A percentile compares a stretch with the other conserved stretches of the same genome.
phyloP scores from a whole-genome alignment of 352 stramenopile genomes.

The Thalassiosira oceanica region DNA sequence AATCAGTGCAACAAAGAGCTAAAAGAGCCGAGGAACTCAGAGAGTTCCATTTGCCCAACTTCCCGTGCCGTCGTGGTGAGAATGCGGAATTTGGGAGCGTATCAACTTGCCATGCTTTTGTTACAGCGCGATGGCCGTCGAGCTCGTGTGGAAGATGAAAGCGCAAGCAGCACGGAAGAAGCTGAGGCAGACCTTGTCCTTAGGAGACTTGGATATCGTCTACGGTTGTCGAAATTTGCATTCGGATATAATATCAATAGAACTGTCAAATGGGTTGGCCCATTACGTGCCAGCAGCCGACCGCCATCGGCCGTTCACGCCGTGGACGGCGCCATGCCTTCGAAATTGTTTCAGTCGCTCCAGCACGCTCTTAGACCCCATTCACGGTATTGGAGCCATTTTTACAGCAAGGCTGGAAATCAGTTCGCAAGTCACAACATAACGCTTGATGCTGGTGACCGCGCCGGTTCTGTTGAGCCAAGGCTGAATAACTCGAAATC shows the following conservation, averaged over 20 bases:
- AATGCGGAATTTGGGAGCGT: slow-evolving; percentile 7
- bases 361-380: slow-evolving; percentile 13
- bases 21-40: neutral
- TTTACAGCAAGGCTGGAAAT: slow-evolving; percentile 23
- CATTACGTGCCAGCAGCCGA: slow-evolving; percentile 4
- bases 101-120: slow-evolving; percentile 33
- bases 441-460: neutral
- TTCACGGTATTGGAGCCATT: slow-evolving; percentile 44
- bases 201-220: slow-evolving; percentile 23
- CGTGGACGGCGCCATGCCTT: slow-evolving; percentile 29
- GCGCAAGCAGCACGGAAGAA: slow-evolving; percentile 18
- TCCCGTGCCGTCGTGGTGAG: neutral
- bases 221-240: slow-evolving; percentile 21
- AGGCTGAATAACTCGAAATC: slow-evolving; percentile 20
- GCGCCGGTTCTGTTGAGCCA: neutral
- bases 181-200: slow-evolving; percentile 31
- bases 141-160: neutral
- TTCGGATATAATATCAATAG: too few relatives aligned
- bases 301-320: slow-evolving; percentile 15
- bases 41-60: neutral
- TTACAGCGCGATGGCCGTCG: slow-evolving; percentile 27
- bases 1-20: slow-evolving; percentile 28
- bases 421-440: slow-evolving; percentile 51
- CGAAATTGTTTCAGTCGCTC: slow-evolving; percentile 26
- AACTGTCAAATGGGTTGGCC: too few relatives aligned